These are phyloP conservation scores for Aspergillus thermomutatus DNA, from an alignment of 2,329 filamentous ascomycete genomes.

Conservation along the genomic window DNA sequence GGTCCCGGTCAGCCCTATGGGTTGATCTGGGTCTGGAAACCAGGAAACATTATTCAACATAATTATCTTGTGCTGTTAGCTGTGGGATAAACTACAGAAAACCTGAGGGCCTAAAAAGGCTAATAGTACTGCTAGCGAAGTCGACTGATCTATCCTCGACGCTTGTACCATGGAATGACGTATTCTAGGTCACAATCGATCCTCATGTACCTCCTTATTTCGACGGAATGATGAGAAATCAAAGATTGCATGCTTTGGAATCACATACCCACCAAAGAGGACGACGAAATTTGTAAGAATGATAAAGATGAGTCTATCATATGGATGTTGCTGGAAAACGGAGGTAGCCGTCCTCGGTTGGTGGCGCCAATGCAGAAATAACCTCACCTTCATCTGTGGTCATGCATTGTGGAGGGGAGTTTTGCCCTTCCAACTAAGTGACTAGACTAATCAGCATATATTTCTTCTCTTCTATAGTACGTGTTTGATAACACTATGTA, in stretches of 20 bases:
- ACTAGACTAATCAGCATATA: neutral
- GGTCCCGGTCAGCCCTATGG: neutral
- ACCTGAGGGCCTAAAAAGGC: neutral
- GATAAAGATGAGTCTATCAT: neutral
- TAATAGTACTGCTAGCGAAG: too few relatives aligned
- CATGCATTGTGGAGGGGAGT: neutral
- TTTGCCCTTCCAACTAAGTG: neutral
- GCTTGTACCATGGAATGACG: neutral
- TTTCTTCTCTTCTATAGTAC: neutral
- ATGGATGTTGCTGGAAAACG: neutral
- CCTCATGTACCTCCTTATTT: neutral
- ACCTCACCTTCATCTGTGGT: neutral
- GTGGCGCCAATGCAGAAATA: neutral
- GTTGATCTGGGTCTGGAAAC: neutral
- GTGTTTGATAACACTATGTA: neutral
- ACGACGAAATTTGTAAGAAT: neutral
- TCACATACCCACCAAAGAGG: neutral
- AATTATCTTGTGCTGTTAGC: neutral
- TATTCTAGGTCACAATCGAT: neutral
- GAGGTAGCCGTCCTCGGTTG: neutral
- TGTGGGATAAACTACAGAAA: neutral
- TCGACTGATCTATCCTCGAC: too few relatives aligned
- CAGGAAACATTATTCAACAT: neutral
- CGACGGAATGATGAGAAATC: neutral
- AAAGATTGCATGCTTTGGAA: neutral